phyloP scores from a whole-genome alignment of 169 alveolate species.

The Amoebophrya sp. region DNA sequence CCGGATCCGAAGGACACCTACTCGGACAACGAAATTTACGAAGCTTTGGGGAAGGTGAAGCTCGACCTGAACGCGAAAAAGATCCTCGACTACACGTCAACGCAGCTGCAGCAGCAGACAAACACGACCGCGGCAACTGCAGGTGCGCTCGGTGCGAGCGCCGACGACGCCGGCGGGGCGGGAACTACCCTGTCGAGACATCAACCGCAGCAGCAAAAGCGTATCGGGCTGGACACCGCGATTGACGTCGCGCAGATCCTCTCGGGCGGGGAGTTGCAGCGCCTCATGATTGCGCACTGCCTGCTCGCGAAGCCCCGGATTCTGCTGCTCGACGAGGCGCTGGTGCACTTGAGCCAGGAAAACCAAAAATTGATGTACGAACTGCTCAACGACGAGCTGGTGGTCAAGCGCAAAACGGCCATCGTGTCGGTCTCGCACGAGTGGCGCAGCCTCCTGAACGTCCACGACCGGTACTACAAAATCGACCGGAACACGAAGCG shows the following conservation, averaged over 20 bases:
- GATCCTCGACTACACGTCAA: too few relatives aligned
- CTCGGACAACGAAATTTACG: neutral
- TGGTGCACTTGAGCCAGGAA: neutral
- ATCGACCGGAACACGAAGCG: too few relatives aligned
- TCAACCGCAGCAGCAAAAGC: too few relatives aligned
- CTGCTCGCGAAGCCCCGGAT: neutral
- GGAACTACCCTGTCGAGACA: too few relatives aligned
- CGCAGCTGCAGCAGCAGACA: too few relatives aligned
- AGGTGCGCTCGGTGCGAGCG: too few relatives aligned
- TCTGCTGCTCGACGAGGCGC: neutral
- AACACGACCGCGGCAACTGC: too few relatives aligned
- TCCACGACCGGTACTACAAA: too few relatives aligned
- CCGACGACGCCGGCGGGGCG: too few relatives aligned
- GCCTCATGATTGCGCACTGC: slow-evolving; percentile 15
- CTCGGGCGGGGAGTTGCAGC: neutral
- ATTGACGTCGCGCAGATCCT: neutral
- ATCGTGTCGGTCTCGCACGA: neutral
- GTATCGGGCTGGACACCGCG: neutral
- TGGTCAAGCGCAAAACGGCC: neutral
- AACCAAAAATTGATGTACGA: neutral
- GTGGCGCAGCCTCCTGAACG: neutral
- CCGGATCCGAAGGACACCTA: neutral
- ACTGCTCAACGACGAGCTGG: neutral
- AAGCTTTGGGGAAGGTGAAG: neutral
- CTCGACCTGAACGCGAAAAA: neutral